Evolutionary conservation across 306 rosid genomes (phyloP).

Genomic region (Calophaca sinica): DNA sequence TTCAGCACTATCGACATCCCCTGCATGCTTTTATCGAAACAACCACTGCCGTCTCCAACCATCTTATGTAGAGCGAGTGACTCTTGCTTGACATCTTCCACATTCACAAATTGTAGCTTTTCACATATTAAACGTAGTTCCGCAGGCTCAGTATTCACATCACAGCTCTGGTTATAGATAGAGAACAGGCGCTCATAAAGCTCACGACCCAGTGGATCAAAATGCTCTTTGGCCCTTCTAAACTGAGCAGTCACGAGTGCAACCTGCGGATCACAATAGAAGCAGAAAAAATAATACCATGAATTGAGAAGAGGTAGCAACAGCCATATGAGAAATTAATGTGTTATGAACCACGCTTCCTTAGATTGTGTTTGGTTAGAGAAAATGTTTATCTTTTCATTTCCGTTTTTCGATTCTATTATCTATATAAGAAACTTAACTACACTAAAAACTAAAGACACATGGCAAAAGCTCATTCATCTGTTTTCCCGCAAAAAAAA

Average conservation of each 20-base stretch:
- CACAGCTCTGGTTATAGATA: conserved; percentile 56
- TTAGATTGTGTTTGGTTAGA: too few relatives aligned
- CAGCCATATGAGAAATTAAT: background rate
- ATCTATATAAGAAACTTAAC: too few relatives aligned
- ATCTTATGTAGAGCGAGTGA: conserved; percentile 72
- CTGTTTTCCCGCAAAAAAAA: too few relatives aligned
- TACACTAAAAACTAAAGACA: too few relatives aligned
- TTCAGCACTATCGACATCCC: conserved; percentile 67
- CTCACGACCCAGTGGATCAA: conserved; percentile 64
- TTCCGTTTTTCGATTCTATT: too few relatives aligned
- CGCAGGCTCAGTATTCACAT: conserved; percentile 52
- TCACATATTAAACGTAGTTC: conserved; percentile 60
- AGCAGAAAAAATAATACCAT: conserved; percentile 14
- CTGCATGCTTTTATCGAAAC: conserved; percentile 60
- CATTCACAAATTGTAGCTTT: conserved; percentile 66
- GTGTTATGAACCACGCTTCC: background rate
- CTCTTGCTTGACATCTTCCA: conserved; percentile 70
- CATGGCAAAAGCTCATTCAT: too few relatives aligned
- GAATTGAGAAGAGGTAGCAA: conserved; percentile 4
- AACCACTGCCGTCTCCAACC: conserved; percentile 53
- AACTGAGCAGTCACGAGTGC: conserved; percentile 85
- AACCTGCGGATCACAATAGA: conserved; percentile 55
- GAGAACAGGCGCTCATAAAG: conserved; percentile 62
- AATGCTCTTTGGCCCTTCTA: conserved; percentile 73
- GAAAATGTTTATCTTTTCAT: too few relatives aligned